Evolutionary conservation across 2,329 filamentous ascomycete genomes (phyloP).

Genomic region (Trichoderma polysporum): DNA sequence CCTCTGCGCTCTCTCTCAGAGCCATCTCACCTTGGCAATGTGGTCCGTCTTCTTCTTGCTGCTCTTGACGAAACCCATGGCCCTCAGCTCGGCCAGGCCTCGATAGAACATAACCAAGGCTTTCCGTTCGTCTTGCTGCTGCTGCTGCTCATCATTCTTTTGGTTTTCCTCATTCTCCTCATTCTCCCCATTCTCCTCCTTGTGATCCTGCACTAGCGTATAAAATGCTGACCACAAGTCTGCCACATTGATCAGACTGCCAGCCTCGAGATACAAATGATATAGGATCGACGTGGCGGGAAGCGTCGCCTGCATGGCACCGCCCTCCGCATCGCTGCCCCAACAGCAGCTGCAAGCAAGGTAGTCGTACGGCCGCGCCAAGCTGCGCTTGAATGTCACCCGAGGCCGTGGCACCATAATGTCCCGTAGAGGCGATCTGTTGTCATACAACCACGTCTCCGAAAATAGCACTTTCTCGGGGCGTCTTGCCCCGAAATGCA

Average conservation of each 20-base stretch:
- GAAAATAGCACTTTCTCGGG: slow-evolving; percentile 56
- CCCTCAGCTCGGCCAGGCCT: slow-evolving; percentile 78
- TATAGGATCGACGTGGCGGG: slow-evolving; percentile 74
- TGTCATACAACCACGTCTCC: slow-evolving; percentile 76
- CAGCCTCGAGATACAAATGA: slow-evolving; percentile 75
- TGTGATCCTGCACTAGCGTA: slow-evolving; percentile 53
- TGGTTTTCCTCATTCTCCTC: slow-evolving; percentile 46
- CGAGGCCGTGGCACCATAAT: slow-evolving; percentile 75
- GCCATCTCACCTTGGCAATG: slow-evolving; percentile 83
- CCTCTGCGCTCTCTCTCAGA: slow-evolving; percentile 41
- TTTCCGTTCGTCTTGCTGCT: slow-evolving; percentile 50
- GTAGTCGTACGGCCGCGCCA: slow-evolving; percentile 74
- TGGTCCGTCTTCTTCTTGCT: slow-evolving; percentile 93
- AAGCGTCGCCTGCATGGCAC: slow-evolving; percentile 54
- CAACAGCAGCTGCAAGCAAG: slow-evolving; percentile 70
- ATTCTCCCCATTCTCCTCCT: slow-evolving; percentile 37
- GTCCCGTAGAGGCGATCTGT: slow-evolving; percentile 65
- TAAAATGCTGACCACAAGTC: slow-evolving; percentile 79
- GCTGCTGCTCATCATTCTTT: slow-evolving; percentile 47
- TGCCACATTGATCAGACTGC: slow-evolving; percentile 72
- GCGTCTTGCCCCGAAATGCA: slow-evolving; percentile 28
- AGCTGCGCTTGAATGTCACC: slow-evolving; percentile 66
- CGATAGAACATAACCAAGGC: slow-evolving; percentile 79
- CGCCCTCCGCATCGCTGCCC: slow-evolving; percentile 41
- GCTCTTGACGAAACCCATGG: slow-evolving; percentile 82